A percentile compares a stretch with the other conserved stretches of the same genome.
Evolutionary conservation across 345 rosid genomes (phyloP).

Genomic region (Toxicodendron radicans): DNA sequence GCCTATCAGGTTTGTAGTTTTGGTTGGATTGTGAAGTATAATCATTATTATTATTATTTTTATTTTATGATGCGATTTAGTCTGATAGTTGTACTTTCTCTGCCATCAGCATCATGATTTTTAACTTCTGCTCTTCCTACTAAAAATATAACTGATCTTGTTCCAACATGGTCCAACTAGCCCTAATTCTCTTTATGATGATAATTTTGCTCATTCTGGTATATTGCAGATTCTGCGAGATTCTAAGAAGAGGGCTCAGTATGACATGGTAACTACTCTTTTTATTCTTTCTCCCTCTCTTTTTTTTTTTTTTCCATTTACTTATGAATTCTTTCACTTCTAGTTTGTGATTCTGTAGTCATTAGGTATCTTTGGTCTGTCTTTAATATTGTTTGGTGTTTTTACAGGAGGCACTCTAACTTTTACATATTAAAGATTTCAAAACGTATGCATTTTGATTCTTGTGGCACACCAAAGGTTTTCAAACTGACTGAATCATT

Average conservation of each 20-base stretch:
- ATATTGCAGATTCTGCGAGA: slow-evolving; percentile 61
- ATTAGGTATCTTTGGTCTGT: neutral
- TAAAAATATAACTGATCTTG: slow-evolving; percentile 5
- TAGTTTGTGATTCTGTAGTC: neutral
- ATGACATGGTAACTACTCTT: slow-evolving; percentile 54
- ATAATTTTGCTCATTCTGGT: slow-evolving; percentile 1
- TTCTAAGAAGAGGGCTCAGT: slow-evolving; percentile 64
- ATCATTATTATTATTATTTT: neutral
- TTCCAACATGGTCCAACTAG: neutral
- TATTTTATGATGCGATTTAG: neutral
- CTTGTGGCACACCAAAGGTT: neutral
- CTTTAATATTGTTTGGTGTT: neutral
- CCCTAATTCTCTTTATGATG: neutral
- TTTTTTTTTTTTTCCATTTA: neutral
- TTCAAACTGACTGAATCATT: slow-evolving; percentile 18
- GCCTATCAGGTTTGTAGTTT: slow-evolving; percentile 70
- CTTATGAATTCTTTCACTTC: neutral
- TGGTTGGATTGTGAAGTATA: neutral
- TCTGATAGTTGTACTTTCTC: neutral
- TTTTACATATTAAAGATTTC: neutral
- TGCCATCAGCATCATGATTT: neutral
- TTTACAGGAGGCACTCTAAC: neutral
- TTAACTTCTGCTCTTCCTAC: neutral
- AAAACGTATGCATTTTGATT: neutral
- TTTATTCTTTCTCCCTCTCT: slow-evolving; percentile 1